Base-by-base conservation (phyloP, 148 eudicot genomes). In the Amaranthus hypochondriacus region DNA sequence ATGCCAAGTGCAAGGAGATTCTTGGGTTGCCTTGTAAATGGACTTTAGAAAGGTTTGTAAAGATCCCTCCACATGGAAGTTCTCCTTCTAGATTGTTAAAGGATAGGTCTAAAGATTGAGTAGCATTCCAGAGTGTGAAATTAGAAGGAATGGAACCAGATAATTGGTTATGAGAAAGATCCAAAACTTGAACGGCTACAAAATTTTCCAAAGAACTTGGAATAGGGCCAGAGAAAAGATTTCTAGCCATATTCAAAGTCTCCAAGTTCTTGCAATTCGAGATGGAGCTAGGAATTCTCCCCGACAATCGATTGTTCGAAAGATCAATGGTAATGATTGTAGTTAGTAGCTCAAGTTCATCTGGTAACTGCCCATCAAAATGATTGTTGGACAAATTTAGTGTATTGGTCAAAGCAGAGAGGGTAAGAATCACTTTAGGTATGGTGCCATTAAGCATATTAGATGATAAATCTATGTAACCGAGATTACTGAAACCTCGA, bases 361-460 rank as follows among this genome's bases (percentile, higher is more conserved):
- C 69, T 48, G 87, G 87, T 66, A 89, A 48, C n/a, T 82, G 57
- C 43, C 93, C 93, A 61, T 56, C 55, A 5, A 89, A 70, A 14
- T 65, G 76, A 78, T 89, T 89, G 4, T 76, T 75, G 2, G 87
- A 85, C 18, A 87, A 73, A 71, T 85, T 83, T 49, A 89, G 57
- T 44, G 68, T 71, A 9, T 14, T 76, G 58, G 76, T 76, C 49
- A 87, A 73, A 69, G 71, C 50, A 1, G 68, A 75, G 13, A 82
- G 73, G 62, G 28, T 76, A 62, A 87, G 49, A 59, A 83, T 56
- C 54, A 75, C 85, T 72, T 11, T 64, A 2, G 90, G 87, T 68
- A 89, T 82, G 77, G 65, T 87, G 52, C 87, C 93, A 67, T 74
- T 82, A 48, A 85, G 82, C 73, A 54, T 78, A 50, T 89, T 89